phyloP scores from a whole-genome alignment of 352 stramenopile genomes.

The Globisporangium yorkense region DNA sequence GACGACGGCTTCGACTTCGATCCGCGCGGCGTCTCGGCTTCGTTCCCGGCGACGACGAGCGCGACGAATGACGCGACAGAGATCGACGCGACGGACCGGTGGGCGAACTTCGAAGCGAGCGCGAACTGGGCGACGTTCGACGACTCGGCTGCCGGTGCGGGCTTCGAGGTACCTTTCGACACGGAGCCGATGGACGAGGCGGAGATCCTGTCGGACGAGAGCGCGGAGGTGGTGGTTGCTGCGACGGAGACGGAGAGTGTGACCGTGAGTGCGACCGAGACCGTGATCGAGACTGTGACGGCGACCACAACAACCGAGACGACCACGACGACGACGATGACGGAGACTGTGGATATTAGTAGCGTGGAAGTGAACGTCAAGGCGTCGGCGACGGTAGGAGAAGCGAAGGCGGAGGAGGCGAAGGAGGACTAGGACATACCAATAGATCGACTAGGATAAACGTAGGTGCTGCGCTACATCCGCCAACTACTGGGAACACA shows the following conservation, averaged over 20 bases:
- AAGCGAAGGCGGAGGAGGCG: conserved; percentile 2
- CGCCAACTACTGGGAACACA: too few species aligned
- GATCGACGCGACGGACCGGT: conserved; percentile 24
- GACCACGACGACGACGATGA: conserved; percentile 5
- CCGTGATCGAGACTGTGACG: not conserved
- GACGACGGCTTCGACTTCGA: conserved; percentile 33
- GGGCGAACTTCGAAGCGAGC: conserved; percentile 62
- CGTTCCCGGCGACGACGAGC: conserved; percentile 1
- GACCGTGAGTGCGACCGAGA: conserved; percentile 3
- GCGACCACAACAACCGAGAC: conserved; percentile 3
- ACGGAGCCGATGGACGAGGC: conserved; percentile 44
- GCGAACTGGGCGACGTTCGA: conserved; percentile 71
- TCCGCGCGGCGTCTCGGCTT: conserved; percentile 7
- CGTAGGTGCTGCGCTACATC: too few species aligned
- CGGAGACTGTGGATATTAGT: conserved; percentile 10
- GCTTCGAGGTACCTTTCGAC: conserved; percentile 57
- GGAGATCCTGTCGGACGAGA: conserved; percentile 26
- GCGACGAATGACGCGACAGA: not conserved
- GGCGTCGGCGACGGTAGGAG: not conserved
- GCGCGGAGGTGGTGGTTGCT: conserved; percentile 18
- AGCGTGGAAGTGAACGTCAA: conserved; percentile 13
- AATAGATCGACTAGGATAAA: conserved; percentile 17
- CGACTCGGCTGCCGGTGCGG: conserved; percentile 20
- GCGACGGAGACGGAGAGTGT: conserved; percentile 5
- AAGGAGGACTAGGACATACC: conserved; percentile 7